Base-by-base conservation (phyloP, 768 basidiomycete species). In the Agaricus subrufescens region DNA sequence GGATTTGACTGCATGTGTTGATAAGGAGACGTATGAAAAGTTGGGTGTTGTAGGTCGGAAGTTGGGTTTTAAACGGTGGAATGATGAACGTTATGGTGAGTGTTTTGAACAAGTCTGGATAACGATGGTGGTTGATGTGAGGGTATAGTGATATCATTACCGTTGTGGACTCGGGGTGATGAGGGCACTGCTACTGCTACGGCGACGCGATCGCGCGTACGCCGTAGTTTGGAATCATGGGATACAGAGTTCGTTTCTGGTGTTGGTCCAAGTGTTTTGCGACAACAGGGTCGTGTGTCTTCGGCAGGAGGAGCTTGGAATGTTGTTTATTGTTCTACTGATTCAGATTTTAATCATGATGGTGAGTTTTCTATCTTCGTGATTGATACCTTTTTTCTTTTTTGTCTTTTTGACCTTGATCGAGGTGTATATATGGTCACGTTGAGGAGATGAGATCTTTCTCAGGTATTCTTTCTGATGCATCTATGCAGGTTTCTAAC, bases 31-130 rank as follows among this genome's bases (percentile, higher is more conserved):
- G 0, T 89, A 89, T 64, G 78, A 87, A 60, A 67, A 68, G 6
- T 73, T 89, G 7, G 86, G 88, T 1, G 61, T 89, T 14, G 73
- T 81, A 0, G 88, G 89, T 4, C 68, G 69, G 56, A 75, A 71
- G 27, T 56, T 86, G 44, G 78, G 82, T 0, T 85, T 83, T 67
- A 81, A 80, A 15, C 34, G 47, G 25, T 45, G 34, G 25, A 37
- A 40, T 23, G 50, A 38, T 14, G 57, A 52, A 39, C 53, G 42
- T 7, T 50, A 55, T 23, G 40, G 47, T 54, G 50, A 38, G 58
- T 51, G n/a, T 11, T 7, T 7, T 11, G 11, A 34, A 34, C 19
- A 19, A 19, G 19, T 19, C 19, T 19, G 19, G 19, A 19, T 50
- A 38, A 50, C 37, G 12, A 39, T 25, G 12, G 6, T 38, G 8